Percentiles rank a stretch among this genome's conserved stretches.
phyloP scores from a whole-genome alignment of 2,329 filamentous ascomycete species.

The Penicillium corylophilum region DNA sequence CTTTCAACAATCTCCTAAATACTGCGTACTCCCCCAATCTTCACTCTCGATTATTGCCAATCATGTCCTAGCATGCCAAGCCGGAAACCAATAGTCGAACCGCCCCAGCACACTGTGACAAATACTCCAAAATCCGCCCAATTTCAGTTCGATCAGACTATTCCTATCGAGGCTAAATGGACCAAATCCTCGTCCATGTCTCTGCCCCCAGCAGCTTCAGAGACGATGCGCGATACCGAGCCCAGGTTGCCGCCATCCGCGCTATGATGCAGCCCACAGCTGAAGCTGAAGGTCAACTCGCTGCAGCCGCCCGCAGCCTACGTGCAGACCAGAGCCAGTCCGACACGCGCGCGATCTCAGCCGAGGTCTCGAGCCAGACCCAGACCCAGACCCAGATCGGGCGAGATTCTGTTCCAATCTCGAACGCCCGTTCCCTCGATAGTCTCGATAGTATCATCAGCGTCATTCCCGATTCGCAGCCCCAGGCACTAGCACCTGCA shows the following conservation, averaged over 20 bases:
- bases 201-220: conserved; percentile 36
- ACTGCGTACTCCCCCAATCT: too few relatives aligned
- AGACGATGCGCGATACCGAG: conserved; percentile 41
- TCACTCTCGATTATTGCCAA: not conserved
- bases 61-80: not conserved
- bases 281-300: not conserved
- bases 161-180: conserved; percentile 15
- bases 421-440: conserved; percentile 28
- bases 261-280: not conserved
- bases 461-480: conserved; percentile 43
- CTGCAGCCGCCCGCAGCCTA: not conserved
- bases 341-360: not conserved
- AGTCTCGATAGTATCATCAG: conserved; percentile 38
- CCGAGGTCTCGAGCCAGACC: not conserved
- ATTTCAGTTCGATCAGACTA: not conserved
- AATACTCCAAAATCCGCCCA: not conserved
- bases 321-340: not conserved
- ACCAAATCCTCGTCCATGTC: conserved; percentile 43
- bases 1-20: too few relatives aligned
- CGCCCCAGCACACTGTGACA: not conserved
- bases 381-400: not conserved
- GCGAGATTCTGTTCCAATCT: not conserved
- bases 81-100: not conserved
- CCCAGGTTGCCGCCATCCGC: conserved; percentile 39
- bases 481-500: conserved; percentile 3